Conservation (phyloP, 2,329 filamentous ascomycete species). For the Pseudogymnoascus sp. region DNA sequence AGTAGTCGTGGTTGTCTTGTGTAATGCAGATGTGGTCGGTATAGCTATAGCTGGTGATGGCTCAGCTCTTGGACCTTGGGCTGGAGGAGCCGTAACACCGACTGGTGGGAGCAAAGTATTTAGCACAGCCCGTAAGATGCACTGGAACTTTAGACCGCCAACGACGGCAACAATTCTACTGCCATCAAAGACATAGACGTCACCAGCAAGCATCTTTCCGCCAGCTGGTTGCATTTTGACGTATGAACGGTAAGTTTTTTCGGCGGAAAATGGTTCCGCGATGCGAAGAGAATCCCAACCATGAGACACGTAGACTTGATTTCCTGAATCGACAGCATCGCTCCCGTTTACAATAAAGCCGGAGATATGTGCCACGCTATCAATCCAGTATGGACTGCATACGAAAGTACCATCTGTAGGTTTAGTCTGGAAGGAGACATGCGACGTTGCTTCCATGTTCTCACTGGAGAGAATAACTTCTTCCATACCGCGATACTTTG, state of each 20-base stretch:
- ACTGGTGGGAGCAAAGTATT: constrained; percentile 58
- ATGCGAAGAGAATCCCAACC: constrained; percentile 48
- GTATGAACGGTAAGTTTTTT: constrained; percentile 46
- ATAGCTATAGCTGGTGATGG: constrained; percentile 25
- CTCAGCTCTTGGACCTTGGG: constrained; percentile 30
- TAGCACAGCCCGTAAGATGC: constrained; percentile 47
- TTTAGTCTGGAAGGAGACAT: constrained; percentile 38
- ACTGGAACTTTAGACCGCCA: constrained; percentile 23
- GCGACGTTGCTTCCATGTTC: constrained; percentile 35
- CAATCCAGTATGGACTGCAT: constrained; percentile 46
- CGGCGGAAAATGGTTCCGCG: constrained; percentile 35
- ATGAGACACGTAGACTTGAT: constrained; percentile 50
- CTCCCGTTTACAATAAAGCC: constrained; percentile 50
- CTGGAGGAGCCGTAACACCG: constrained; percentile 34
- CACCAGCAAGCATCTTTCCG: constrained; percentile 43
- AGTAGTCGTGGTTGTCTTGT: constrained; percentile 24
- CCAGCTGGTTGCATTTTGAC: constrained; percentile 46
- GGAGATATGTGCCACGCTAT: constrained; percentile 46
- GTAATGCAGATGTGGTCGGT: constrained; percentile 23
- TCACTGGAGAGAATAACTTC: constrained; percentile 46
- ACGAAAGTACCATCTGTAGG: constrained; percentile 43
- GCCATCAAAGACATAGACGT: constrained; percentile 45
- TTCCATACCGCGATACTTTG: constrained; percentile 47
- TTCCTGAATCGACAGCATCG: constrained; percentile 44
- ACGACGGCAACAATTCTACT: constrained; percentile 22